Evolutionary conservation across 108 stramenopile genomes (phyloP), one percentile per base, ranked within the genome.

Genomic region (Fragilariopsis cylindrus): DNA sequence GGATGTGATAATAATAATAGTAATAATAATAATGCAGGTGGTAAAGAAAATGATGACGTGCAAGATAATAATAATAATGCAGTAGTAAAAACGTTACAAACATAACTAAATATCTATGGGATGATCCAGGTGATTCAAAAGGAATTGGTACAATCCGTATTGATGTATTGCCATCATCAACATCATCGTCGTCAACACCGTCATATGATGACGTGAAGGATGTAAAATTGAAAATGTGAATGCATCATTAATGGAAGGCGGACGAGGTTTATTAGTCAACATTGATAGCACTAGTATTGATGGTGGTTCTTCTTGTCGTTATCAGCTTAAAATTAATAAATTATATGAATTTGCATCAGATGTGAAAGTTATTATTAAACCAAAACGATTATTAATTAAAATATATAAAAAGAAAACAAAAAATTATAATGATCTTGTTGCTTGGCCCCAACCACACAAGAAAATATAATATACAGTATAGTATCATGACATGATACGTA

Each of bases 21-120:
- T 8, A 39, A 21, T 21, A 45, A 13, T 54, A 42, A 41, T 1
- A 54, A 44, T 15, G 12, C 5, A 47, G 45, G 9, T 40, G 30
- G 52, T 5, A 21, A 47, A 21, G 18, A 39, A 21, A 40, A 21
- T 21, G 40, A 62, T 48, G 39, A 9, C 60, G 71, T 47, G 19
- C n/a, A 57, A 19, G 16, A 18, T 12, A 41, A 62, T 40, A 19
- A 5, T 8, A 62, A 49, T 13, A 43, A 39, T 47, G 67, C 67
- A 3, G 8, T 6, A 19, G 58, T 19, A 56, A n/a, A 49, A 48
- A 41, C 41, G 52, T 44, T 40, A 55, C 39, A 21, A 70, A 70
- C 39, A 88, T 94, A 62, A 82, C 83, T 15, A 82, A 80, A 66
- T 94, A 91, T 71, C 73, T 89, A 50, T 94, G 93, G 93, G 93